Evolutionary conservation across 331 rosid genomes (phyloP).

Genomic region (Stylosanthes scabra): DNA sequence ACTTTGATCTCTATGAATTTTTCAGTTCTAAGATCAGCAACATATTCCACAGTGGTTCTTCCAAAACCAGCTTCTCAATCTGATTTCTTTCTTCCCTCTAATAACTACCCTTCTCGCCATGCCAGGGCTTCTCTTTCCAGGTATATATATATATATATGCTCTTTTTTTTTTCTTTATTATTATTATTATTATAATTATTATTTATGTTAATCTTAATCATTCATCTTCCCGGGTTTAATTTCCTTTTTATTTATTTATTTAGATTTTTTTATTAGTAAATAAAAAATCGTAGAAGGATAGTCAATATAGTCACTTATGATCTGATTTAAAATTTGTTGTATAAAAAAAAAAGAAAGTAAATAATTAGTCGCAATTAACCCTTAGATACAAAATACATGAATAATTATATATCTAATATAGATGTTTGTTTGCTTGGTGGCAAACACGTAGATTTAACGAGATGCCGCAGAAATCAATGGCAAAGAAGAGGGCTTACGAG

Average conservation of each 20-base stretch:
- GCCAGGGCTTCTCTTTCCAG: background rate
- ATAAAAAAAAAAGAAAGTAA: too few species aligned
- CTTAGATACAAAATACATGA: too few species aligned
- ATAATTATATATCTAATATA: background rate
- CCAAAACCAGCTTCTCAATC: background rate
- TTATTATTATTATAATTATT: background rate
- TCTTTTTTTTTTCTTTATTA: background rate
- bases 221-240: too few species aligned
- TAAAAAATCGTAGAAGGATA: too few species aligned
- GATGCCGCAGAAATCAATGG: conserved; percentile 3
- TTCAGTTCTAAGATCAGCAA: background rate
- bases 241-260: too few species aligned
- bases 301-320: too few species aligned
- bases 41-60: background rate
- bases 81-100: background rate
- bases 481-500: background rate
- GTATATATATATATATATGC: background rate
- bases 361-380: too few species aligned
- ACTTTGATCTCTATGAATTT: background rate
- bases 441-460: background rate
- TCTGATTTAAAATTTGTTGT: too few species aligned
- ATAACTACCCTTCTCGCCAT: background rate
- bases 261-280: too few species aligned
- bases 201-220: too few species aligned
- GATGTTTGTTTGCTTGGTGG: background rate